Evolutionary conservation across 1,139 yeast species (phyloP), one percentile per base, ranked within the genome.

Genomic region (Geotrichum europaeum): DNA sequence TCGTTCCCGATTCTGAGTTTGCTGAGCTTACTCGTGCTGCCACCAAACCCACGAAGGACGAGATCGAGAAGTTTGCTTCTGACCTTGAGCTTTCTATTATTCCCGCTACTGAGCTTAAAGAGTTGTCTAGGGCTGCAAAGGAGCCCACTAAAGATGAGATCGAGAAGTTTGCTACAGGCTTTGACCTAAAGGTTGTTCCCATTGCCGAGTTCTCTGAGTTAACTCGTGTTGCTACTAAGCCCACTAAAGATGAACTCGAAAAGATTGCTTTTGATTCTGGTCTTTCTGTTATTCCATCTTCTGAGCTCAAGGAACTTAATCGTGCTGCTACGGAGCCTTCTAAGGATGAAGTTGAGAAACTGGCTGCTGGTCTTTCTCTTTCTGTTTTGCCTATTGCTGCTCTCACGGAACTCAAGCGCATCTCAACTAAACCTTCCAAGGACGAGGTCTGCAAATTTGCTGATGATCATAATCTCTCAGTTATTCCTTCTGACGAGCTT

Each of bases 321-420:
- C 51, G 54, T 15, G 54, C 57, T 45, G 56, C 62, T 2, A 50
- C 50, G 34, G 50, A 53, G 1, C 82, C 82, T 22, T 68, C 76
- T 24, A 60, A 74, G 28, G 78, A 76, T 0, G 76, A 76, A 57
- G 62, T 81, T n/a, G 59, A 65, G 13, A 67, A 68, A 4, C 70
- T 70, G 47, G 81, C 82, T 4, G 55, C 62, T n/a, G 32, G 66
- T 1, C 60, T 68, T 7, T 4, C 5, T 6, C 32, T 28, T 28
- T 68, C 73, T 7, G 71, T 76, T 0, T 32, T 83, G 13, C 66
- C 75, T 5, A 32, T 60, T 0, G 60, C 56, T 10, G 63, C 60
- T 45, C 62, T 64, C 50, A 51, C 61, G 47, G 58, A 59, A 20
- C 59, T 59, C 22, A 32, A 36, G 12, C 28, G 28, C 28, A 25